Conservation (phyloP, 2,329 filamentous ascomycete species). For the Clarireedia hainanense region DNA sequence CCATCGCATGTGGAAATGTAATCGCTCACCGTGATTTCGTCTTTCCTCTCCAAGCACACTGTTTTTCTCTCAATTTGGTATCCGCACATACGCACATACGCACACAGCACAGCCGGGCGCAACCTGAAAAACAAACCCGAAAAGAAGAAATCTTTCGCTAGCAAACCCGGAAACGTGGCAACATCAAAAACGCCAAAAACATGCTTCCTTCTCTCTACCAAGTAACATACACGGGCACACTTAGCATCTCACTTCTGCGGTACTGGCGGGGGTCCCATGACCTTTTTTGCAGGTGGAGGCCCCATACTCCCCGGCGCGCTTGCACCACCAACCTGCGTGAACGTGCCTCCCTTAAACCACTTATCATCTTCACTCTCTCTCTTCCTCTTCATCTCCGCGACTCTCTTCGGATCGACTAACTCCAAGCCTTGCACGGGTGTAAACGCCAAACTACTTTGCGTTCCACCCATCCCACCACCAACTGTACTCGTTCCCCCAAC, state of each 20-base stretch:
- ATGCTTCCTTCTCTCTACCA: no score
- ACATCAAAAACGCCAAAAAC: no score
- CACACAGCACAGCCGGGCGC: no score
- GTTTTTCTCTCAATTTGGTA: no score
- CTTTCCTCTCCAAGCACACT: no score
- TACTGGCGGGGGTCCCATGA: slow-evolving; percentile 36
- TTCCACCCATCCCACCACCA: slow-evolving; percentile 58
- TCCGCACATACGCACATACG: no score
- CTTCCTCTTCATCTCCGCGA: slow-evolving; percentile 82
- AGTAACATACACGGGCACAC: no score
- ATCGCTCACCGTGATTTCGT: no score
- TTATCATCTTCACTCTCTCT: slow-evolving; percentile 88
- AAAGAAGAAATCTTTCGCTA: no score
- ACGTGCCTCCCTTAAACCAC: slow-evolving; percentile 97
- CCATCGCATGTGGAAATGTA: no score
- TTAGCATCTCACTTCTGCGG: slow-evolving; percentile 18
- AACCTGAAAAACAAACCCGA: no score
- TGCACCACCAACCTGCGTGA: slow-evolving; percentile 70
- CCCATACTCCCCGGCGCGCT: slow-evolving; percentile 58
- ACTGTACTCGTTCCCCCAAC: slow-evolving; percentile 54
- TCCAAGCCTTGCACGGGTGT: slow-evolving; percentile 92
- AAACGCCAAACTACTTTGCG: slow-evolving; percentile 81
- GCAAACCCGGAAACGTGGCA: no score
- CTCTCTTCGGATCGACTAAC: slow-evolving; percentile 86
- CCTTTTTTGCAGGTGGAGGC: slow-evolving; percentile 66